phyloP scores from a whole-genome alignment of 345 rosid genomes.

The Hibiscus tridactylites region DNA sequence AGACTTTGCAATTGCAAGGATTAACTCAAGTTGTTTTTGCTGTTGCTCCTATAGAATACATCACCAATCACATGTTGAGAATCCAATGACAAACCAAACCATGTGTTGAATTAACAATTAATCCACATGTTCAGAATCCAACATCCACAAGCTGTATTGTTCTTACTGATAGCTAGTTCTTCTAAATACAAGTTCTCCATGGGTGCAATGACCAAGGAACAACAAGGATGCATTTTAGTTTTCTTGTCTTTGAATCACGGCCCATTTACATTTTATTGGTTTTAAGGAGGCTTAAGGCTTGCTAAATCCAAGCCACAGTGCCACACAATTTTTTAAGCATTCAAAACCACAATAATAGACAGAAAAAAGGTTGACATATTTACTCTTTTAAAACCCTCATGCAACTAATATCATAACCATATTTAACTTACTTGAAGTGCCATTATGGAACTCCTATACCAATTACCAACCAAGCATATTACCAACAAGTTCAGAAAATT shows the following conservation, averaged over 20 bases:
- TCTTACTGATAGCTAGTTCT: background rate
- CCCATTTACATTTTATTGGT: background rate
- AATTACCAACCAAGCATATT: background rate
- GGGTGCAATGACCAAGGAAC: background rate
- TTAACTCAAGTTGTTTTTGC: conserved; percentile 74
- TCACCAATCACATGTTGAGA: conserved; percentile 7
- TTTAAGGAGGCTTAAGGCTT: background rate
- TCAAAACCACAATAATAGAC: background rate
- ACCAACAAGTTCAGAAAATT: background rate
- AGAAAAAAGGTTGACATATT: background rate
- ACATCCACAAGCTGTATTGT: background rate
- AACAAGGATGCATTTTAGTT: background rate
- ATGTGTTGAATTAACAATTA: background rate
- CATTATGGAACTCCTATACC: background rate
- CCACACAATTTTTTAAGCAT: background rate
- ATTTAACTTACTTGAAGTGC: background rate
- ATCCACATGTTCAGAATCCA: background rate
- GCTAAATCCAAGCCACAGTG: background rate
- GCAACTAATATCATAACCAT: background rate
- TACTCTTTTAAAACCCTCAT: background rate
- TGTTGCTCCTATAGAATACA: conserved; percentile 70
- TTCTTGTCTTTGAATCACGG: background rate
- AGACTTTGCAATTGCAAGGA: conserved; percentile 66
- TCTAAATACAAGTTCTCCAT: background rate
- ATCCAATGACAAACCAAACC: background rate